These are phyloP conservation scores for Lasiosphaeria ovina DNA, from an alignment of 495 filamentous ascomycete species.

Conservation along the genomic window DNA sequence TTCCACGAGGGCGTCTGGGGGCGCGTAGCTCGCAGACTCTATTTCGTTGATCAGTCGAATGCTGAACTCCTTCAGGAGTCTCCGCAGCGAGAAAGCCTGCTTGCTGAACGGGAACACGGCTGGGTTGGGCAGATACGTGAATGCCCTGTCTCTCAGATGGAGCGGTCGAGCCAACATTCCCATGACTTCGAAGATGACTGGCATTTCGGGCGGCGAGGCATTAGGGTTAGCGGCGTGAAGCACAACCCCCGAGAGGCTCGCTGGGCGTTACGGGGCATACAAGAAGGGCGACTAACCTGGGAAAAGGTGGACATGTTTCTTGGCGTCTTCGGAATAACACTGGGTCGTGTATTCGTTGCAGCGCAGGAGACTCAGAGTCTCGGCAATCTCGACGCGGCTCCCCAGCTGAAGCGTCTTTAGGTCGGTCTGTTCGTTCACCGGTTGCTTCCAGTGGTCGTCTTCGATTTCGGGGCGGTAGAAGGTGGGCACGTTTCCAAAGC, in stretches of 20 bases:
- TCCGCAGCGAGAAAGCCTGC: conserved; percentile 28
- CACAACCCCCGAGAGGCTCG: neutral
- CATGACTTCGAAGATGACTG: conserved; percentile 44
- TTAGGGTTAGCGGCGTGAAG: neutral
- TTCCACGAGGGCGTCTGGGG: conserved; percentile 6
- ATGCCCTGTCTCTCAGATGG: conserved; percentile 35
- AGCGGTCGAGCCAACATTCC: conserved; percentile 41
- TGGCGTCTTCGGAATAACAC: conserved; percentile 30
- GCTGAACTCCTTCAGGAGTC: conserved; percentile 25
- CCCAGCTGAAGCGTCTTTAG: conserved; percentile 32
- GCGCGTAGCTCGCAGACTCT: neutral
- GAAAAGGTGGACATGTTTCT: conserved; percentile 37
- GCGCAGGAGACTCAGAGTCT: conserved; percentile 39
- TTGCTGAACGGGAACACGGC: conserved; percentile 36
- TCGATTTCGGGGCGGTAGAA: conserved; percentile 34
- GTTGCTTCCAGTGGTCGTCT: conserved; percentile 21
- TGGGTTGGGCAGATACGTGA: conserved; percentile 44
- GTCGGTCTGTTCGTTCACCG: conserved; percentile 19
- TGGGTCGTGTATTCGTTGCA: conserved; percentile 34
- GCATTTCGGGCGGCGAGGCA: neutral
- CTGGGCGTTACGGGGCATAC: neutral
- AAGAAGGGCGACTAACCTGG: conserved; percentile 27
- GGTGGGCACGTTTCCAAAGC: conserved; percentile 43
- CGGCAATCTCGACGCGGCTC: conserved; percentile 34
- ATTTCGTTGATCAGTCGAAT: conserved; percentile 14